Evolutionary conservation across 2,329 filamentous ascomycete species (phyloP), one percentile per base, ranked within the genome.

Genomic region (Huntiella savannae): DNA sequence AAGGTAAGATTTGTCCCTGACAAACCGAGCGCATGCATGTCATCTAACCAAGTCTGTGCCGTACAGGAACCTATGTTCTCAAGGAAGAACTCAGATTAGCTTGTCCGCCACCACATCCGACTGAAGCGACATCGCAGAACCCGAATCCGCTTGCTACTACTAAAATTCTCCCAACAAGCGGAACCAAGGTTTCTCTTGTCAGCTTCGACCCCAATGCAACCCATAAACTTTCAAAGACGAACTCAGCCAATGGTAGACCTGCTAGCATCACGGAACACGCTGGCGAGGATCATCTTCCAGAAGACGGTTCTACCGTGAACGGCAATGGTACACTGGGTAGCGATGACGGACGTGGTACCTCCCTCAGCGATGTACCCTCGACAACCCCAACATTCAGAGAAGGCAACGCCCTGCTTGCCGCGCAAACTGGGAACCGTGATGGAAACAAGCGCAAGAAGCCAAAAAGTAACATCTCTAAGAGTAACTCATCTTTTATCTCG

Each of bases 401-500:
- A 55, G 82, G 82, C 45, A 96, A 94, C 58, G 71, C 79, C 5
- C 71, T 83, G 19, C 68, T 96, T 28, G 35, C 45, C 4, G 66
- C 70, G 8, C 63, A 75, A 3, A 68, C 70, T 13, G 66, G 69
- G 12, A 70, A 71, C 44, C 68, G 70, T 28, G 85, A 84, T 56
- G 83, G 87, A 56, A 71, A 74, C 36, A 95, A 95, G 68, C 73
- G 77, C 59, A 75, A 79, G 57, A 98, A 98, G 61, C 91, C 91
- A 2, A 98, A 96, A 70, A 96, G 88, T 63, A 96, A 92, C 60
- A 91, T 98, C 60, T 79, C 88, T 45, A 98, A 98, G 68, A 96
- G 86, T 64, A 96, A 94, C 61, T 98, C 91, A 7, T 94, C 88
- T 1, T 98, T 95, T 58, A 91, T 98, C 28, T 95, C 88, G n/a